These are phyloP conservation scores for Leersia perrieri DNA, from an alignment of 176 grass and related monocot species.

Conservation along the genomic window DNA sequence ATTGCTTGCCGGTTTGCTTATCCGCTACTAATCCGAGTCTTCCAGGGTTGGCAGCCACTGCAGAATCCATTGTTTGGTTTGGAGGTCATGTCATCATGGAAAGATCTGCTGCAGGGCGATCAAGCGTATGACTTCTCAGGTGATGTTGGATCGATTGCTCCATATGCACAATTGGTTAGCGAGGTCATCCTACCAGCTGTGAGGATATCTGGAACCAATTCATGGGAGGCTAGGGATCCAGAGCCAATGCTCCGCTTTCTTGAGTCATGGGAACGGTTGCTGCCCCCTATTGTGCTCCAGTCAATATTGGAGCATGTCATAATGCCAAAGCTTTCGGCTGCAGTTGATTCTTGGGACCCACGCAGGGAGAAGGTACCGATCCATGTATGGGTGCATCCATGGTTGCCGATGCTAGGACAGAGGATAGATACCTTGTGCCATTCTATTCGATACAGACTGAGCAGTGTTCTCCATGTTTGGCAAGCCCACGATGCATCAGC, in stretches of 20 bases:
- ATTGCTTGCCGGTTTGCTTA: slow-evolving; percentile 69
- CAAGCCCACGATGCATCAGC: slow-evolving; percentile 81
- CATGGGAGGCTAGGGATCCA: slow-evolving; percentile 77
- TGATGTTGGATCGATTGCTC: slow-evolving; percentile 40
- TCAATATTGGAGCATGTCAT: slow-evolving; percentile 73
- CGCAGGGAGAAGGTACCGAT: slow-evolving; percentile 64
- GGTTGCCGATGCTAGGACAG: slow-evolving; percentile 66
- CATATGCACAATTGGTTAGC: slow-evolving; percentile 75
- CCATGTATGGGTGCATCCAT: slow-evolving; percentile 83
- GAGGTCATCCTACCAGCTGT: slow-evolving; percentile 80
- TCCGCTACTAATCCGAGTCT: slow-evolving; percentile 57
- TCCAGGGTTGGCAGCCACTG: slow-evolving; percentile 83
- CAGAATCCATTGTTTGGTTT: slow-evolving; percentile 70
- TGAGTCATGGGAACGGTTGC: slow-evolving; percentile 62
- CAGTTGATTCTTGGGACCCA: slow-evolving; percentile 83
- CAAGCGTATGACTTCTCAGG: slow-evolving; percentile 71
- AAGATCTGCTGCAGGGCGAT: slow-evolving; percentile 71
- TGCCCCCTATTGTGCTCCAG: slow-evolving; percentile 62
- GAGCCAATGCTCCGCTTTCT: slow-evolving; percentile 87
- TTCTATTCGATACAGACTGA: slow-evolving; percentile 81
- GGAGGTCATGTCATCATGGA: slow-evolving; percentile 61
- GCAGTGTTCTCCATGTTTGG: slow-evolving; percentile 73
- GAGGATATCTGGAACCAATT: slow-evolving; percentile 74
- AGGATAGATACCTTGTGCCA: slow-evolving; percentile 63
- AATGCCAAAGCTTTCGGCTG: slow-evolving; percentile 78